phyloP scores from a whole-genome alignment of 345 rosid species.

The Brassica carinata region DNA sequence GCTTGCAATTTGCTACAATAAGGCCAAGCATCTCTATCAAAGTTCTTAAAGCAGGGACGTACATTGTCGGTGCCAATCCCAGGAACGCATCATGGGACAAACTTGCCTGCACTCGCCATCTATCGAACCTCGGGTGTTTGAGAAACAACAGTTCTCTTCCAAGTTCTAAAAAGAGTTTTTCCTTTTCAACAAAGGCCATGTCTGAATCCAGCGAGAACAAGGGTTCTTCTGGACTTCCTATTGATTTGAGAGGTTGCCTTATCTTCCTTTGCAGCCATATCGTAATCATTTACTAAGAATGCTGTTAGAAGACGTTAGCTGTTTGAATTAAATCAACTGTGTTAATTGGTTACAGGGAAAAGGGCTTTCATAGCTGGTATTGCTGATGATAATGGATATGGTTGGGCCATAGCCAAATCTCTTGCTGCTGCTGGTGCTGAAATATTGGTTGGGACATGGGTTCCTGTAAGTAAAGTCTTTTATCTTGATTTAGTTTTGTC shows the following conservation, averaged over 20 bases:
- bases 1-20: constrained; percentile 57
- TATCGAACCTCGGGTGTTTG: constrained; percentile 51
- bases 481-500: constrained; percentile 8
- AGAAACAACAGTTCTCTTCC: constrained; percentile 39
- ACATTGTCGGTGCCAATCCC: constrained; percentile 42
- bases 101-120: constrained; percentile 51
- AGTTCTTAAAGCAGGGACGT: constrained; percentile 50
- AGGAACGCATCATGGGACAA: constrained; percentile 53
- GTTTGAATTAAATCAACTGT: background rate
- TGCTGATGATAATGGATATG: constrained; percentile 97
- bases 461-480: constrained; percentile 66
- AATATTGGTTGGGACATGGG: constrained; percentile 97
- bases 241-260: constrained; percentile 76
- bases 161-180: constrained; percentile 44
- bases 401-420: constrained; percentile 99
- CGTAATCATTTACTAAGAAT: background rate
- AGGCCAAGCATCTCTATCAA: constrained; percentile 54
- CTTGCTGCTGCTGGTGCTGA: constrained; percentile 99
- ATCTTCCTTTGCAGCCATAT: constrained; percentile 8
- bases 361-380: constrained; percentile 95
- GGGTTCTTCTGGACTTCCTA: constrained; percentile 65
- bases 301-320: background rate
- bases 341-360: constrained; percentile 58
- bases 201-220: constrained; percentile 56
- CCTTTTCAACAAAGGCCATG: constrained; percentile 60